These are phyloP conservation scores for Parathielavia appendiculata DNA, from an alignment of 495 filamentous ascomycete species.

Conservation along the genomic window DNA sequence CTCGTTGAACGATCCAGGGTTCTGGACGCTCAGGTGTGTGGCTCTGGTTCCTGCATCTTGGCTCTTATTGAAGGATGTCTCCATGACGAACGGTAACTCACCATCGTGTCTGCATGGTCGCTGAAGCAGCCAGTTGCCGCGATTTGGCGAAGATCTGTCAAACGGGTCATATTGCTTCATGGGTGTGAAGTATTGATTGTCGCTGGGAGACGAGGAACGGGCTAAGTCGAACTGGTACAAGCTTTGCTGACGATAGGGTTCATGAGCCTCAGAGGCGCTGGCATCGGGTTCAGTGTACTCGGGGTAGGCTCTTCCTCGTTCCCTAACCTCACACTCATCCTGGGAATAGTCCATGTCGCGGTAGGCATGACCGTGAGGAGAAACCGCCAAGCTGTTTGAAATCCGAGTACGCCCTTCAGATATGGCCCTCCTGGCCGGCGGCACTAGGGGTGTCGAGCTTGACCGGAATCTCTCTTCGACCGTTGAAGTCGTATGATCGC, in stretches of 20 bases:
- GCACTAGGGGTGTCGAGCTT: too few relatives aligned
- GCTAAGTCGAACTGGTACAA: neutral
- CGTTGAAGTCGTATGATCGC: too few relatives aligned
- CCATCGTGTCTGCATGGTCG: neutral
- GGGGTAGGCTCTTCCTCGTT: neutral
- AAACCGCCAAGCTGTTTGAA: too few relatives aligned
- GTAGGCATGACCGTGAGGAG: too few relatives aligned
- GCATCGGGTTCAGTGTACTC: neutral
- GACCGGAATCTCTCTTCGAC: too few relatives aligned
- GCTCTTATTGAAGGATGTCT: neutral
- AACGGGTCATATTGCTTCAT: neutral
- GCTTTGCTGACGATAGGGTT: neutral
- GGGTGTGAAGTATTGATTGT: neutral
- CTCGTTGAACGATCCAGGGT: neutral
- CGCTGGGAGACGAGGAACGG: neutral
- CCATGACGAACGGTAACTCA: neutral
- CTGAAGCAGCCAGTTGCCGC: conserved; percentile 4
- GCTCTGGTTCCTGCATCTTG: neutral
- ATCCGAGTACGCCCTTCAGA: too few relatives aligned
- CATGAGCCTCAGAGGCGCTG: neutral
- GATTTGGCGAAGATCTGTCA: neutral
- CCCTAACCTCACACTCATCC: too few relatives aligned
- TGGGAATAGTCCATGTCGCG: too few relatives aligned
- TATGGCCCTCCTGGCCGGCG: too few relatives aligned
- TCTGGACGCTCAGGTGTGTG: neutral